These are phyloP conservation scores for Prototheca stagnorum DNA, from an alignment of 163 green algal genomes.

Conservation along the genomic window DNA sequence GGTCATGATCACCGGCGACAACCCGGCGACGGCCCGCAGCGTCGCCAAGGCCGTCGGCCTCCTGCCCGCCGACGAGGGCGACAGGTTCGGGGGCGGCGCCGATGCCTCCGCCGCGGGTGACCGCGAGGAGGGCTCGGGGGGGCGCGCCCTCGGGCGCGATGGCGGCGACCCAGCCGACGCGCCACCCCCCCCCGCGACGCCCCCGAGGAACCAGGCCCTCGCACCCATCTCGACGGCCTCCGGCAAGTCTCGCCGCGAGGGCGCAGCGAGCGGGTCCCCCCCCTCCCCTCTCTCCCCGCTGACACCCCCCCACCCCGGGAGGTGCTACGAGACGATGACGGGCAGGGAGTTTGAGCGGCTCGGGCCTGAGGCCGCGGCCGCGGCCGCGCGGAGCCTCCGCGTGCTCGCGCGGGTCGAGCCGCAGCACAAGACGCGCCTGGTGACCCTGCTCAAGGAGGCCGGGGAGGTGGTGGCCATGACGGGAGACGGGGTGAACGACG, in stretches of 20 bases:
- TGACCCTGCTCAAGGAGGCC: slow-evolving; percentile 59
- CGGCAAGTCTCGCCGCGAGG: background rate
- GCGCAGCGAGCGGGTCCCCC: background rate
- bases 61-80: slow-evolving; percentile 4
- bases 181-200: too few relatives aligned
- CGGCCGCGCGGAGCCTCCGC: slow-evolving; percentile 22
- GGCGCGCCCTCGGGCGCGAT: background rate
- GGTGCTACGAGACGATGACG: background rate
- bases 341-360: slow-evolving; percentile 72
- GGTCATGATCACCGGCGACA: slow-evolving; percentile 79
- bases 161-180: too few relatives aligned
- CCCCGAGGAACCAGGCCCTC: too few relatives aligned
- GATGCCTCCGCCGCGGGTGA: background rate
- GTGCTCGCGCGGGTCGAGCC: slow-evolving; percentile 77
- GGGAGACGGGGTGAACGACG: slow-evolving; percentile 87
- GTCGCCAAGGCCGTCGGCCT: slow-evolving; percentile 38
- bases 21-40: slow-evolving; percentile 45
- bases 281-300: background rate
- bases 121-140: too few relatives aligned
- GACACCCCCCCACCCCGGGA: background rate
- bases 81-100: too few relatives aligned
- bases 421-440: slow-evolving; percentile 69
- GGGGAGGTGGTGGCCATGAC: slow-evolving; percentile 82
- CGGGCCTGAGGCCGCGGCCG: slow-evolving; percentile 13
- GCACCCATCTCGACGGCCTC: too few relatives aligned